Conservation (phyloP, 805 yeast genomes). For the Cyberlindnera americana region DNA sequence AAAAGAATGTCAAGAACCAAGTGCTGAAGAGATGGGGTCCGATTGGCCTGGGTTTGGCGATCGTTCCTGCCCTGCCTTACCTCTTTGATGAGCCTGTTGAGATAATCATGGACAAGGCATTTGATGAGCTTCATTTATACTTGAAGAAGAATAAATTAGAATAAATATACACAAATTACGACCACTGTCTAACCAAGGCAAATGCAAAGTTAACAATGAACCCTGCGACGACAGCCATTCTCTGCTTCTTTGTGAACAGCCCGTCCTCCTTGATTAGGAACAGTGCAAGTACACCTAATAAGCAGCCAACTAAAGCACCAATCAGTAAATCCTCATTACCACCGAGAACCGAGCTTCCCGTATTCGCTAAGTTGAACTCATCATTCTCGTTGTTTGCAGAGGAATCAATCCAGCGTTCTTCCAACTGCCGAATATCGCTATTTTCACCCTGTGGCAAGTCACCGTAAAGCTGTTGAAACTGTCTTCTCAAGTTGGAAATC, state of each 20-base stretch:
- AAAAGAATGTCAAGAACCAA: slow-evolving; percentile 47
- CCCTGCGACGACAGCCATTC: slow-evolving; percentile 70
- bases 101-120: slow-evolving; percentile 56
- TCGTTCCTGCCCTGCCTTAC: slow-evolving; percentile 75
- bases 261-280: slow-evolving; percentile 59
- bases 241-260: slow-evolving; percentile 58
- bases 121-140: slow-evolving; percentile 44
- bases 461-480: slow-evolving; percentile 70
- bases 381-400: slow-evolving; percentile 49
- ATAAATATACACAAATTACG: not conserved
- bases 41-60: slow-evolving; percentile 69
- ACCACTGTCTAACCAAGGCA: slow-evolving; percentile 48
- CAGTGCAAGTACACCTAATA: slow-evolving; percentile 69
- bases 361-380: slow-evolving; percentile 44
- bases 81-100: slow-evolving; percentile 83
- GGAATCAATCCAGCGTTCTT: slow-evolving; percentile 86
- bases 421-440: slow-evolving; percentile 60
- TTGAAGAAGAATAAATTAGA: slow-evolving; percentile 16
- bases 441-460: slow-evolving; percentile 28
- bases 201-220: slow-evolving; percentile 63
- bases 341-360: slow-evolving; percentile 36
- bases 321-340: slow-evolving; percentile 64
- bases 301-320: slow-evolving; percentile 71
- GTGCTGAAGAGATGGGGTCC: slow-evolving; percentile 65
- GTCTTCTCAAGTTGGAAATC: slow-evolving; percentile 64